Evolutionary conservation across 768 basidiomycete genomes (phyloP).

Genomic region (Amanita brunnescens): DNA sequence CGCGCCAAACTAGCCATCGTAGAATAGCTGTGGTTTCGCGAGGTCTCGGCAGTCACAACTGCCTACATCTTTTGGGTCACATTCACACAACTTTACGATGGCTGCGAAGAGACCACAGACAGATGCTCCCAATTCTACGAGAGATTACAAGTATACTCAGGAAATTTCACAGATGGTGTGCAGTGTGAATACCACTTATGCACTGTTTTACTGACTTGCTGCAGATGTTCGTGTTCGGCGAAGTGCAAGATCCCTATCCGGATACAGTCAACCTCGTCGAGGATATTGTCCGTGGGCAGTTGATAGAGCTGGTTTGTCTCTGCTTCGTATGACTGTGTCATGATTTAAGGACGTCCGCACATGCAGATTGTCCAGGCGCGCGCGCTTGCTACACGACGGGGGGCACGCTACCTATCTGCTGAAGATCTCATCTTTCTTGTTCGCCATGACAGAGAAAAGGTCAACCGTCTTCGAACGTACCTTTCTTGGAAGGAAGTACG

Average conservation of each 20-base stretch:
- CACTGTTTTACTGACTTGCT: not conserved
- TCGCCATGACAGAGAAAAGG: slow-evolving; percentile 87
- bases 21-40: too few species aligned
- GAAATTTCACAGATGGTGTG: slow-evolving; percentile 93
- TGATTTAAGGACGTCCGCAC: not conserved
- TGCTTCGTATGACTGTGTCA: not conserved
- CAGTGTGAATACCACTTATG: not conserved
- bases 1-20: not conserved
- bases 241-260: slow-evolving; percentile 81
- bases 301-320: slow-evolving; percentile 73
- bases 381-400: slow-evolving; percentile 70
- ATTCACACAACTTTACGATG: too few species aligned
- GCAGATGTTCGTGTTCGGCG: slow-evolving; percentile 96
- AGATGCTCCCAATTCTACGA: slow-evolving; percentile 12
- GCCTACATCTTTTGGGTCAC: too few species aligned
- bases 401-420: slow-evolving; percentile 78
- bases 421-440: slow-evolving; percentile 97
- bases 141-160: slow-evolving; percentile 82
- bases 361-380: slow-evolving; percentile 83
- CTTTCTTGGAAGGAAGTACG: slow-evolving; percentile 97
- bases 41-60: not conserved
- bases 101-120: slow-evolving; percentile 8
- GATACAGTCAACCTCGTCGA: slow-evolving; percentile 93
- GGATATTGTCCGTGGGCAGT: slow-evolving; percentile 84
- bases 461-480: slow-evolving; percentile 87